phyloP scores from a whole-genome alignment of 768 basidiomycete species.

The Podaxis sp. region DNA sequence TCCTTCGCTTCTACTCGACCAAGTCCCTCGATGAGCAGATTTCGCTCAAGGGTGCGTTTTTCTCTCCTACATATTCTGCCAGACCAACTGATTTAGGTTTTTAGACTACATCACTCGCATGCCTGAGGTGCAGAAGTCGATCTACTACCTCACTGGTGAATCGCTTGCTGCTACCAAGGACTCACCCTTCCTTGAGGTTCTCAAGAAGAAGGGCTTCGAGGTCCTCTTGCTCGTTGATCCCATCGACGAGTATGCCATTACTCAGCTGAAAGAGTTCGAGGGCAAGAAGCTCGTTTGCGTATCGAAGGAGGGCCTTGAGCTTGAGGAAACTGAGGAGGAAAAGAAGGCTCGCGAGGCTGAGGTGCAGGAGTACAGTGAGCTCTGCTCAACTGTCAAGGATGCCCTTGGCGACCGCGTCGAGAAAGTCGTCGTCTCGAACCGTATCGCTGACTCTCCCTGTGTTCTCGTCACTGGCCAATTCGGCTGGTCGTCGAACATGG shows the following conservation, averaged over 20 bases:
- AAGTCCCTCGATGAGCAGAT: slow-evolving; percentile 88
- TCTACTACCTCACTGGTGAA: slow-evolving; percentile 99
- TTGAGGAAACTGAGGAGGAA: slow-evolving; percentile 98
- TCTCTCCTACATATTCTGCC: background rate
- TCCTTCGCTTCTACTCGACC: slow-evolving; percentile 97
- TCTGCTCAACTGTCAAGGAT: slow-evolving; percentile 96
- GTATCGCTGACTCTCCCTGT: slow-evolving; percentile 94
- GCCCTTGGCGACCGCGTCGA: slow-evolving; percentile 99
- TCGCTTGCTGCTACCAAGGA: slow-evolving; percentile 87
- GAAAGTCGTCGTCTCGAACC: slow-evolving; percentile 98
- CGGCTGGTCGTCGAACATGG: slow-evolving; percentile 99
- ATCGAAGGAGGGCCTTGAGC: slow-evolving; percentile 98
- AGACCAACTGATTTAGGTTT: slow-evolving; percentile 5
- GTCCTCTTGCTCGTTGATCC: slow-evolving; percentile 97
- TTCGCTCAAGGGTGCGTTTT: slow-evolving; percentile 79
- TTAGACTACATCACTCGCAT: slow-evolving; percentile 98
- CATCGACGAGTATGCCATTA: slow-evolving; percentile 98
- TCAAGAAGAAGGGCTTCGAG: slow-evolving; percentile 99
- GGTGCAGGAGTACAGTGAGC: slow-evolving; percentile 75
- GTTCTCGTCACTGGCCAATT: slow-evolving; percentile 98
- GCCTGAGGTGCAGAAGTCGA: slow-evolving; percentile 98
- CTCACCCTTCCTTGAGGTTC: slow-evolving; percentile 98
- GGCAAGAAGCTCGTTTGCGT: slow-evolving; percentile 97
- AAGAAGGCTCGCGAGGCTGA: slow-evolving; percentile 89
- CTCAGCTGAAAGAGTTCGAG: slow-evolving; percentile 99